Evolutionary conservation across 1,139 yeast genomes (phyloP).

Genomic region (Saccharomyces hybrid): DNA sequence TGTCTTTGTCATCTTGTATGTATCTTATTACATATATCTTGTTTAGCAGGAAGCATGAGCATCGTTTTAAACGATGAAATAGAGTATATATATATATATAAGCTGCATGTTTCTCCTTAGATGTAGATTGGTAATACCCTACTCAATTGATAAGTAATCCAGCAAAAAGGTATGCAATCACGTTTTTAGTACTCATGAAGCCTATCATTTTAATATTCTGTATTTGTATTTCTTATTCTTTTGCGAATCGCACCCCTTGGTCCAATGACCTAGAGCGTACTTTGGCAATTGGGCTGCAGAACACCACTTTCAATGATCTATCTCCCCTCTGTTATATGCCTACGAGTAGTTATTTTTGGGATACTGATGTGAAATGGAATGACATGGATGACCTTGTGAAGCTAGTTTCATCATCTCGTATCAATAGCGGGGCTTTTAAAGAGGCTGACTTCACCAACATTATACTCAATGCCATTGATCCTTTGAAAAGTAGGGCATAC

Average conservation of each 20-base stretch:
- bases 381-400: background rate
- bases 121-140: too few species aligned
- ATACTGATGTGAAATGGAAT: background rate
- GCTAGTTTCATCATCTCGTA: background rate
- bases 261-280: background rate
- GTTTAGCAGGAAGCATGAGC: too few species aligned
- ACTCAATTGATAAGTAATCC: too few species aligned
- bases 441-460: background rate
- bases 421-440: background rate
- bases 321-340: too few species aligned
- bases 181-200: background rate
- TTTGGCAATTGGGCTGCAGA: background rate
- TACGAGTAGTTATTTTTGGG: background rate
- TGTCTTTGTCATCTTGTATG: too few species aligned
- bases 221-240: background rate
- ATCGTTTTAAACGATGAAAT: too few species aligned
- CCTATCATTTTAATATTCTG: background rate
- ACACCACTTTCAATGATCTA: background rate
- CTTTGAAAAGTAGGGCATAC: background rate
- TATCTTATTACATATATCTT: too few species aligned
- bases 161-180: too few species aligned
- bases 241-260: background rate
- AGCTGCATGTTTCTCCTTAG: too few species aligned
- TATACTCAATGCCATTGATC: background rate
- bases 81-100: too few species aligned